Evolutionary conservation across 805 yeast genomes (phyloP).

Genomic region (Candida oleophila): DNA sequence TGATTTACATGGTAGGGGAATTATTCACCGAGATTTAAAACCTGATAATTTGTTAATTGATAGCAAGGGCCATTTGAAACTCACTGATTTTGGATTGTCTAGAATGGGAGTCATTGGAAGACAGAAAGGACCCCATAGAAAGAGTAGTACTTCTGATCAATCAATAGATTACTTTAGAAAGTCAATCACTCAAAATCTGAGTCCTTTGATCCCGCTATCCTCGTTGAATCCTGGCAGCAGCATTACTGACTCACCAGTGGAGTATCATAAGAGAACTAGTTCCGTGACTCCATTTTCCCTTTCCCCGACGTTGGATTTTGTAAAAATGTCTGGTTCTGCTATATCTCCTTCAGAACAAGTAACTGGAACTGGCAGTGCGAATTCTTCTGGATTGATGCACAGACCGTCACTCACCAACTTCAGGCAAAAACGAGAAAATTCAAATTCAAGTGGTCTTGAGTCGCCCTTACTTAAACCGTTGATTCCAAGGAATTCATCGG

Average conservation of each 20-base stretch:
- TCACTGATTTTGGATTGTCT: slow-evolving; percentile 94
- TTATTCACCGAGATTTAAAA: slow-evolving; percentile 91
- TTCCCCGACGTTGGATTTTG: slow-evolving; percentile 37
- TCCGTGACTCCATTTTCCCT: slow-evolving; percentile 46
- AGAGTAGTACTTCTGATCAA: slow-evolving; percentile 42
- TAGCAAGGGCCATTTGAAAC: slow-evolving; percentile 79
- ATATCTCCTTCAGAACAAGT: slow-evolving; percentile 15
- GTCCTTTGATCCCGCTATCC: slow-evolving; percentile 22
- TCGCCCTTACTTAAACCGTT: slow-evolving; percentile 52
- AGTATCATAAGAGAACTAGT: slow-evolving; percentile 31
- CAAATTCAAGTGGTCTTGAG: slow-evolving; percentile 31
- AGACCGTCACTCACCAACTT: slow-evolving; percentile 4
- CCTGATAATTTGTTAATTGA: slow-evolving; percentile 93
- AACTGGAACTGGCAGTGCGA: background rate
- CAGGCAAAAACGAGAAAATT: background rate
- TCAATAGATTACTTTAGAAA: slow-evolving; percentile 40
- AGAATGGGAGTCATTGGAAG: slow-evolving; percentile 85
- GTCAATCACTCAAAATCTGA: slow-evolving; percentile 21
- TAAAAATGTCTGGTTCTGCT: slow-evolving; percentile 12
- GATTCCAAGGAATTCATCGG: slow-evolving; percentile 51
- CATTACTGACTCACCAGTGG: slow-evolving; percentile 22
- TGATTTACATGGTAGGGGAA: slow-evolving; percentile 83
- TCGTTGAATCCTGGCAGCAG: slow-evolving; percentile 7
- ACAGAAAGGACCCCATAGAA: slow-evolving; percentile 50
- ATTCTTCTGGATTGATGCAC: background rate